phyloP scores from a whole-genome alignment of 805 yeast species.

The Wickerhamomyces subpelliculosus region DNA sequence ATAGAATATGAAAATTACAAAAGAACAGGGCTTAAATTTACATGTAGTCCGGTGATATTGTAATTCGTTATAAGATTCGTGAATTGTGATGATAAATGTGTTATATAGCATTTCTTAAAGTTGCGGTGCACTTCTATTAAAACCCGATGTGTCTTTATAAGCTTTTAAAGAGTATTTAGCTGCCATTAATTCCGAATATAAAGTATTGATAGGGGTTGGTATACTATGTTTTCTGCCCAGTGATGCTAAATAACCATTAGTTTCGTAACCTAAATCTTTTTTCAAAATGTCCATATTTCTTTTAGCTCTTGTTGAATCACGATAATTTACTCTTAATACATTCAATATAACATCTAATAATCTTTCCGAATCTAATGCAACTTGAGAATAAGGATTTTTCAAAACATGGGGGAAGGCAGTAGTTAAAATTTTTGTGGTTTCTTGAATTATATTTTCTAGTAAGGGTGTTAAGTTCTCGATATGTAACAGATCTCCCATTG shows the following conservation, averaged over 20 bases:
- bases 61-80: too few species aligned
- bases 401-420: constrained; percentile 12
- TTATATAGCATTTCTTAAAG: too few species aligned
- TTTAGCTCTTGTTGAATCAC: constrained; percentile 9
- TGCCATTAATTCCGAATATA: constrained; percentile 11
- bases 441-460: constrained; percentile 38
- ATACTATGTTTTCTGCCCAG: constrained; percentile 10
- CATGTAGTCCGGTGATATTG: too few species aligned
- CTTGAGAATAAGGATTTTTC: constrained; percentile 15
- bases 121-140: background rate
- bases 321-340: constrained; percentile 17
- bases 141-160: background rate
- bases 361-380: constrained; percentile 25
- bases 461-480: constrained; percentile 28
- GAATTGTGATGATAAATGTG: too few species aligned
- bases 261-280: constrained; percentile 9
- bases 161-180: constrained; percentile 12
- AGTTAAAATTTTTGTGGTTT: constrained; percentile 38
- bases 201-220: constrained; percentile 7
- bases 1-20: constrained; percentile 7
- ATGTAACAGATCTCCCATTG: constrained; percentile 54
- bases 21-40: constrained; percentile 14
- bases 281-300: constrained; percentile 5
- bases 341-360: constrained; percentile 27
- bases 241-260: constrained; percentile 15